phyloP scores from a whole-genome alignment of 352 stramenopile species.

The Thalassiosira mediterranea region DNA sequence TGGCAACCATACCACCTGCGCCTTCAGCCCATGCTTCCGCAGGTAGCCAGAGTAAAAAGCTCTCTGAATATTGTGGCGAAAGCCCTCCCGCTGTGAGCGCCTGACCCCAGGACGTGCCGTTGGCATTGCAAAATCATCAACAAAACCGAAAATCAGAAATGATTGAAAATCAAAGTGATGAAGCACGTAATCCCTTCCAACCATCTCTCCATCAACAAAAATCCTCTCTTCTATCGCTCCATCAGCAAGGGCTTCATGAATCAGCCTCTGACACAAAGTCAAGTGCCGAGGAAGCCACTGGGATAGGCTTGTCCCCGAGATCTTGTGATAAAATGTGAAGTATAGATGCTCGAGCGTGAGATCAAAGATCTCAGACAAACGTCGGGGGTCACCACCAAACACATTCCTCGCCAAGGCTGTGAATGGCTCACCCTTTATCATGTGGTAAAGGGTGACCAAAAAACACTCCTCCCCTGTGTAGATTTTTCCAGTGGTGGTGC shows the following conservation, averaged over 20 bases:
- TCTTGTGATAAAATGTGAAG: slow-evolving; percentile 45
- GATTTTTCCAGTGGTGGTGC: too few relatives aligned
- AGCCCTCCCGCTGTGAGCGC: neutral
- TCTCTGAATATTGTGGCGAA: slow-evolving; percentile 26
- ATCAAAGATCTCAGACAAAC: slow-evolving; percentile 33
- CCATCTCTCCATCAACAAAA: slow-evolving; percentile 30
- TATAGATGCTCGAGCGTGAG: slow-evolving; percentile 30
- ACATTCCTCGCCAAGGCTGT: slow-evolving; percentile 20
- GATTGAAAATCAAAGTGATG: slow-evolving; percentile 25
- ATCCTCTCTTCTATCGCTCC: slow-evolving; percentile 14
- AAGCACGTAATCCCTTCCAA: neutral
- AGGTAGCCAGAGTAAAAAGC: slow-evolving; percentile 36
- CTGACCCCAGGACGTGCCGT: slow-evolving; percentile 13
- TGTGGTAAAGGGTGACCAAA: slow-evolving; percentile 22
- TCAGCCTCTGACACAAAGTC: slow-evolving; percentile 13
- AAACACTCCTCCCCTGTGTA: slow-evolving; percentile 46
- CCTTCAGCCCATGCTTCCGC: slow-evolving; percentile 5
- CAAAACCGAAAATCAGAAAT: slow-evolving; percentile 17
- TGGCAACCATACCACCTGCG: slow-evolving; percentile 11
- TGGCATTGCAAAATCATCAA: slow-evolving; percentile 22
- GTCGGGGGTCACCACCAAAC: slow-evolving; percentile 24
- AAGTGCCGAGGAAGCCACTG: slow-evolving; percentile 33
- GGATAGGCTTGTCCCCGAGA: slow-evolving; percentile 31
- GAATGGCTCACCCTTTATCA: slow-evolving; percentile 18
- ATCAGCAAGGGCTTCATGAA: slow-evolving; percentile 11